Base-by-base conservation (phyloP, 306 rosid species). In the Quercus agrifolia region DNA sequence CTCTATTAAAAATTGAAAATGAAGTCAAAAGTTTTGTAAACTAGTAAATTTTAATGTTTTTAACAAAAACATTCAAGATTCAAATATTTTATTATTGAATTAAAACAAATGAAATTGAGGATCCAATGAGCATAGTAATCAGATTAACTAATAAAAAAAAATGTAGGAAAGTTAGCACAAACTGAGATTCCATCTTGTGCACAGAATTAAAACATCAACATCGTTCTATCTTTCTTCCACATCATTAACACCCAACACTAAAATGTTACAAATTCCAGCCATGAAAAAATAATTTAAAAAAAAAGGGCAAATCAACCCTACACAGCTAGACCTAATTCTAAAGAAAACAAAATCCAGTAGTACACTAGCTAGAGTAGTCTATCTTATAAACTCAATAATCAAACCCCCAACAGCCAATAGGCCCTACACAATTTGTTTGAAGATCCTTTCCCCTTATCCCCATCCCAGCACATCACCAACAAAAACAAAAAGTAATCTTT, bases 351-450 rank as follows among this genome's bases (percentile, higher is more conserved):
- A 44, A 44, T 44, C 23, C 18, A 15, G 38, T 10, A 71, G 9
- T 14, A 1, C 2, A 2, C 15, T 9, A 5, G 3, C 18, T 13
- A 6, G 41, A 2, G 46, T 0, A 41, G 46, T 41, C 46, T 41
- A 41, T 8, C 46, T 41, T 2, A 41, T 41, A 44, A 20, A 38
- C 51, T 74, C 70, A 52, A 73, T 30, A 69, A 79, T 73, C 74
- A 75, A 41, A 74, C 3, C 46, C 46, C 46, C 46, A 73, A 25
- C 27, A 44, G 54, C 54, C 5, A 44, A 68, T 54, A 44, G 82
- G 54, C 38, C 84, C 84, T 41, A 78, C 84, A 79, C 63, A 75
- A 72, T 35, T 76, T 59, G 84, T 61, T 13, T 23, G 52, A 79
- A 76, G 81, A 69, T 76, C 77, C 73, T 55, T 41, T 41, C 1